Base-by-base conservation (phyloP, 768 basidiomycete species). In the Suillus decipiens region DNA sequence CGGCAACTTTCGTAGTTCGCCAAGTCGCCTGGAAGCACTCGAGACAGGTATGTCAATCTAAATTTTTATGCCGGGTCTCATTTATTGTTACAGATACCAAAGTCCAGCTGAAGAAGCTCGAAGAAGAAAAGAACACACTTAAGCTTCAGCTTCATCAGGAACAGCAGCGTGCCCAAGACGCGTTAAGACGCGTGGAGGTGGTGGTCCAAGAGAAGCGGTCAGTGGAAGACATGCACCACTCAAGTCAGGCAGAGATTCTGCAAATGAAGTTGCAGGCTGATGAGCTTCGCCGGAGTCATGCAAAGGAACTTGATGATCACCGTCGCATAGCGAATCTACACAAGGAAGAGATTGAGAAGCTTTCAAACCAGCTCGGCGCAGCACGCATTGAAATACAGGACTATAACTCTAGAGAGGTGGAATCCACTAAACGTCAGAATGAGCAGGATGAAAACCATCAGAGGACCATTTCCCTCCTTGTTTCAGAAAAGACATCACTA, bases 391-490 rank as follows among this genome's bases (percentile, higher is more conserved):
- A 64, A 55, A 74, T 68, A 31, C 70, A 67, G 10, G 63, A 63
- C 33, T 34, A 71, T 37, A 64, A 66, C 5, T 48, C 64, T 19
- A 67, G 54, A 42, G 70, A 69, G 41, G 5, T 59, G 2, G 61
- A 24, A 2, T 60, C 65, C 42, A 66, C 67, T 8, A 57, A 55
- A 48, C 70, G 60, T 39, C 70, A 72, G 60, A 72, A 73, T 19
- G 71, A 74, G 14, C 73, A 74, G 43, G 73, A 81, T 51, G 80
- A 84, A 67, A 88, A 82, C 68, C 88, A 89, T 67, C 86, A 86
- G 64, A 87, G 87, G 68, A 90, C 89, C 0, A 91, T 95, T 62
- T 81, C 88, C 53, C 72, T 90, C n/a, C 80, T 95, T 15, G 90
- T 93, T 22, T 82, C 86, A 3, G 90, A 92, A 69, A 91, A 90